Evolutionary conservation across 2,329 filamentous ascomycete species (phyloP).

Genomic region (Falciphora oryzae): DNA sequence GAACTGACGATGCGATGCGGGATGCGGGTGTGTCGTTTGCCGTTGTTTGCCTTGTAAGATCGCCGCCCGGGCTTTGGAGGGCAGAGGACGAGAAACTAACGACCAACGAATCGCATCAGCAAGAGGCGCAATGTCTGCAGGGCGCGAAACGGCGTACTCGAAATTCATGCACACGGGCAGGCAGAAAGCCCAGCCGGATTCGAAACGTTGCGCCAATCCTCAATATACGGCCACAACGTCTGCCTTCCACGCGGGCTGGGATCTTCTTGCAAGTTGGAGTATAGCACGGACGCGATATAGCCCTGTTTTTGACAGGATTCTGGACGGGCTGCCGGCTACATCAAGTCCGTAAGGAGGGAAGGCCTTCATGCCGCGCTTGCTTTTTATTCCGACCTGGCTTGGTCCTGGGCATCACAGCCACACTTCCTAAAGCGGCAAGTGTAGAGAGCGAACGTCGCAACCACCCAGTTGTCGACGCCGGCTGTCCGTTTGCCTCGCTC

Average conservation of each 20-base stretch:
- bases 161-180: not conserved
- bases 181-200: not conserved
- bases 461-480: too few species aligned
- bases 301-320: too few species aligned
- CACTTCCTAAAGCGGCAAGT: not conserved
- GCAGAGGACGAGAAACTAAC: not conserved
- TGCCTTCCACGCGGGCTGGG: too few species aligned
- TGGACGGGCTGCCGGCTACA: not conserved
- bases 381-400: not conserved
- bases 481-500: too few species aligned
- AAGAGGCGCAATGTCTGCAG: not conserved
- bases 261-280: too few species aligned
- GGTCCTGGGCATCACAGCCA: not conserved
- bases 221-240: not conserved
- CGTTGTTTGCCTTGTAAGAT: not conserved
- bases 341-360: not conserved
- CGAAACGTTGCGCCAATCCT: not conserved
- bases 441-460: not conserved
- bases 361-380: not conserved
- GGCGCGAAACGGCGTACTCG: not conserved
- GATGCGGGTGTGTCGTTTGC: not conserved
- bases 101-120: not conserved
- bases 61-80: not conserved
- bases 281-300: not conserved
- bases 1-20: not conserved